These are phyloP conservation scores for Fusarium sp. DNA, from an alignment of 2,329 filamentous ascomycete species.

Conservation along the genomic window DNA sequence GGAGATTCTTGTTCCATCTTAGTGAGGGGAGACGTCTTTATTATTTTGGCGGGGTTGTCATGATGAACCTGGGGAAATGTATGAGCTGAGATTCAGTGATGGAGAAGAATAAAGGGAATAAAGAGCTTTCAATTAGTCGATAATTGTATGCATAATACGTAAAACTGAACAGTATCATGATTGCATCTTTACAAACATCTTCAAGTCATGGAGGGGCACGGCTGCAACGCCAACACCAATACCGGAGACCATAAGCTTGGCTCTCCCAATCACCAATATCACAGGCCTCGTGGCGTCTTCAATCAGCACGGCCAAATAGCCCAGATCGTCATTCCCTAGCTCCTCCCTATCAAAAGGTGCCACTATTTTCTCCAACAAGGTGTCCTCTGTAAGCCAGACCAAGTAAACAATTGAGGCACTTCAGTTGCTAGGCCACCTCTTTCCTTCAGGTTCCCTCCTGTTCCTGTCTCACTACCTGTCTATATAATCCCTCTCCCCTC, in stretches of 20 bases:
- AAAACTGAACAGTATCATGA: background rate
- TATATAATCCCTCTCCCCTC: slow-evolving; percentile 35
- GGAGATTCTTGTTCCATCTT: slow-evolving; percentile 1
- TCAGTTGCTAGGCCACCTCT: background rate
- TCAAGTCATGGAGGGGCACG: background rate
- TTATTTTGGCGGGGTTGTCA: slow-evolving; percentile 32
- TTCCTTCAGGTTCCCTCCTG: background rate
- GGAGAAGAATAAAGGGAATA: no score
- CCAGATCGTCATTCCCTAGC: slow-evolving; percentile 30
- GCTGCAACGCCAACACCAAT: slow-evolving; percentile 20
- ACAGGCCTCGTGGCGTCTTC: slow-evolving; percentile 32
- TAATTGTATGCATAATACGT: no score
- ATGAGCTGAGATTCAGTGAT: background rate
- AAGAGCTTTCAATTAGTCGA: no score
- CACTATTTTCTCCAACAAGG: slow-evolving; percentile 30
- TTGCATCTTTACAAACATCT: background rate
- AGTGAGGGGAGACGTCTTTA: slow-evolving; percentile 20
- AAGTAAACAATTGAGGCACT: background rate
- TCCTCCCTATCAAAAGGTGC: slow-evolving; percentile 3
- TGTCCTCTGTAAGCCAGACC: slow-evolving; percentile 3
- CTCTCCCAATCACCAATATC: slow-evolving; percentile 31
- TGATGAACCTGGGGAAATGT: slow-evolving; percentile 5
- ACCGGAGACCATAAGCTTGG: slow-evolving; percentile 18
- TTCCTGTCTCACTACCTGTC: slow-evolving; percentile 1
- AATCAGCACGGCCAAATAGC: slow-evolving; percentile 1